These are phyloP conservation scores for Astrephomene gubernaculifera DNA, from an alignment of 139 green algal genomes.

Conservation along the genomic window DNA sequence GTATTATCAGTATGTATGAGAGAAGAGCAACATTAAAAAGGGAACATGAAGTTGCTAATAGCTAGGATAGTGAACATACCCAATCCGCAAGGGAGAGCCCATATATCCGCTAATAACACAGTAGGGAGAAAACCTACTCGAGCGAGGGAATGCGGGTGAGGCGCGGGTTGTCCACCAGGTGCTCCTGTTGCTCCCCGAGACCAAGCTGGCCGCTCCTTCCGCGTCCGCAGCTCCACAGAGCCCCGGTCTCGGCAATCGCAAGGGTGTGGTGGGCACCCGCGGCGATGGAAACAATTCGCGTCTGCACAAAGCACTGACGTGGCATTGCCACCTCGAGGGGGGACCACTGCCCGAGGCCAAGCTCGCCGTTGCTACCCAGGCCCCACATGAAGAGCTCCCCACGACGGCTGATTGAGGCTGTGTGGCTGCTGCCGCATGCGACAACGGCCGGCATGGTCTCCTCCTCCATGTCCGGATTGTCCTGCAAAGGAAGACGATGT, in stretches of 20 bases:
- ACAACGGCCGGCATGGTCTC: constrained; percentile 82
- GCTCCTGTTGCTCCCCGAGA: too few relatives aligned
- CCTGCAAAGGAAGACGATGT: constrained; percentile 16
- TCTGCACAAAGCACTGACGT: constrained; percentile 41
- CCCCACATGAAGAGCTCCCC: constrained; percentile 86
- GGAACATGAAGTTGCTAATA: too few relatives aligned
- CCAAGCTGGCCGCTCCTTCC: constrained; percentile 80
- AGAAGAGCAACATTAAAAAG: too few relatives aligned
- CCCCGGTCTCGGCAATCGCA: constrained; percentile 77
- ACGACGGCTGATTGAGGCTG: constrained; percentile 72
- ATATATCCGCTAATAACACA: too few relatives aligned
- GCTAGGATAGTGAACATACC: too few relatives aligned
- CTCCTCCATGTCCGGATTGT: constrained; percentile 62
- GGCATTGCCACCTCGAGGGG: constrained; percentile 66
- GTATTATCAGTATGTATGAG: not conserved
- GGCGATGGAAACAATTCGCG: constrained; percentile 78
- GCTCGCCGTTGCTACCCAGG: constrained; percentile 80
- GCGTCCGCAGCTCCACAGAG: constrained; percentile 81
- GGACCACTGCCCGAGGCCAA: constrained; percentile 76
- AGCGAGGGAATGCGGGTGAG: constrained; percentile 30
- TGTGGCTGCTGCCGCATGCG: constrained; percentile 71
- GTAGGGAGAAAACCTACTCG: constrained; percentile 39
- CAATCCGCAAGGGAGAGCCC: too few relatives aligned
- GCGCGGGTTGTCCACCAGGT: constrained; percentile 66
- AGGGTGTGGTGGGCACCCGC: constrained; percentile 84